Base-by-base conservation (phyloP, 257 asterid species). In the Marsdenia floribunda region DNA sequence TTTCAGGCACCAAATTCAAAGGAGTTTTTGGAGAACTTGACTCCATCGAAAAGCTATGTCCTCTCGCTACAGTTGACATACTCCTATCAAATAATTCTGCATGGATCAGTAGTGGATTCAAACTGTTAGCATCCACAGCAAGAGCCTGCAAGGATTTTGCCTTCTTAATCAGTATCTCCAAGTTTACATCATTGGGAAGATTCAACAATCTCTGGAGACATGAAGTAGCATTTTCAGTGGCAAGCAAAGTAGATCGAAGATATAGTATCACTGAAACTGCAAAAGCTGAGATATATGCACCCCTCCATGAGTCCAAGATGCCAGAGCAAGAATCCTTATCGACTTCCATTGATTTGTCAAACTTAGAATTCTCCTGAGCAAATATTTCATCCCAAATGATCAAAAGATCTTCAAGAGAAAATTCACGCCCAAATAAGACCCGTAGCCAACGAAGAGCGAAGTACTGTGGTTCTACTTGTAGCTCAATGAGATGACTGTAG, bases 381-480 rank as follows among this genome's bases (percentile, higher is more conserved):
- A 90, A 93, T 61, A 86, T 89, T 77, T 93, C 96, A 75, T 93
- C 98, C 98, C 98, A 93, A 60, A 93, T 81, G 63, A 86, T 69
- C 83, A 93, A 72, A 29, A 93, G 90, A 82, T 88, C 89, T 67
- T 91, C 95, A 46, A 93, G 85, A 26, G 89, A 85, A 83, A 93
- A 93, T 81, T 93, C 98, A 75, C 98, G 97, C 13, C 97, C 98
- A 80, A 93, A 93, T 79, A 90, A 79, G 70, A 93, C 97, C 63
- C 97, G 86, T 67, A 93, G 84, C 98, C 98, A 93, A 58, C 98
- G 90, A 38, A 93, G 87, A 3, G 98, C 88, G 38, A 93, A 93
- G 80, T 93, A 93, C 57, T 91, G 97, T 35, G 98, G 98, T 79
- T 93, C 98, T 52, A 93, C 96, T 72, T 95, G 97, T 65, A 93